phyloP scores from a whole-genome alignment of 2,329 filamentous ascomycete species.

The Colletotrichum cuscutae region DNA sequence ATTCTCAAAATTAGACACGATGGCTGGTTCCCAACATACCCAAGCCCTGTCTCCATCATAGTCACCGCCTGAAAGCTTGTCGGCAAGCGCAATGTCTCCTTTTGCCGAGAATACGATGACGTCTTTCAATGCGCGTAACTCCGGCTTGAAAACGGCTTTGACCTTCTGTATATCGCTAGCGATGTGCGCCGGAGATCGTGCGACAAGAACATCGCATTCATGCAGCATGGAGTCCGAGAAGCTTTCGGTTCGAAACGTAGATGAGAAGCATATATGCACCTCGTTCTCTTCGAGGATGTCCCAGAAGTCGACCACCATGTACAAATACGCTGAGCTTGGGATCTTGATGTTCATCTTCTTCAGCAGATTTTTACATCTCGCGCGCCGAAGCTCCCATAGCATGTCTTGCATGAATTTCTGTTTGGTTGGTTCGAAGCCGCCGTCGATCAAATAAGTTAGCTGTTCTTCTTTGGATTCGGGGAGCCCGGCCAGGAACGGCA shows the following conservation, averaged over 20 bases:
- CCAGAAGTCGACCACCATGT: constrained; percentile 76
- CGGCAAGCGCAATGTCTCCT: constrained; percentile 71
- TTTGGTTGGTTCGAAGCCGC: constrained; percentile 66
- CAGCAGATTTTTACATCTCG: constrained; percentile 64
- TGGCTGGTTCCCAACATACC: constrained; percentile 76
- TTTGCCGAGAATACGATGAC: constrained; percentile 80
- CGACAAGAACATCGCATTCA: constrained; percentile 71
- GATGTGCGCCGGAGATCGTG: constrained; percentile 75
- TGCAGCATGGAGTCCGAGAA: constrained; percentile 65
- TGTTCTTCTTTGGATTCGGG: constrained; percentile 61
- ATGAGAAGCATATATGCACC: constrained; percentile 75
- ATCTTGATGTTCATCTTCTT: constrained; percentile 70
- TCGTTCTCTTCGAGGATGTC: constrained; percentile 71
- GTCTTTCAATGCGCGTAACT: constrained; percentile 77
- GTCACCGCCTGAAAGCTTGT: constrained; percentile 80
- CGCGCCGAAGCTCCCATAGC: constrained; percentile 57
- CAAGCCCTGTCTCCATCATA: constrained; percentile 83
- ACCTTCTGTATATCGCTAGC: constrained; percentile 79
- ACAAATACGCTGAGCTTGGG: constrained; percentile 68
- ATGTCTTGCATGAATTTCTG: constrained; percentile 60
- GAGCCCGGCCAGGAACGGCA: constrained; percentile 60
- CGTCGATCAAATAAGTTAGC: constrained; percentile 64
- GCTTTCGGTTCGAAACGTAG: constrained; percentile 67
- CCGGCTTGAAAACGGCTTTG: constrained; percentile 64
- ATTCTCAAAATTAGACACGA: constrained; percentile 75